phyloP scores from a whole-genome alignment of 768 basidiomycete species.

The Cyclocybe cylindracea region DNA sequence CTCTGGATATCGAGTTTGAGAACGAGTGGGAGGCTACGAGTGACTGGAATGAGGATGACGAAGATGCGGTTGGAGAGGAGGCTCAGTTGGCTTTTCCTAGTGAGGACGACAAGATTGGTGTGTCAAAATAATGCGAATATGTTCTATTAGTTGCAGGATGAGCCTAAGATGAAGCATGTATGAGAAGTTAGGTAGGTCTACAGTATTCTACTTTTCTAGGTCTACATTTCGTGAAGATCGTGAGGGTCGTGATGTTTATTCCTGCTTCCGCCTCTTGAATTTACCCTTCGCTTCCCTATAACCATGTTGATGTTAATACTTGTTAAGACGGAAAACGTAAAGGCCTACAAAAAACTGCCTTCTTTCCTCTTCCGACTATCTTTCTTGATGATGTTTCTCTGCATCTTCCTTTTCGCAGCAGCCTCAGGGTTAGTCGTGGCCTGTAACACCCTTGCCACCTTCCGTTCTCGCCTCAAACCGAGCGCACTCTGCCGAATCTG shows the following conservation, averaged over 20 bases:
- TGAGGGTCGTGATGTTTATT: constrained; percentile 13
- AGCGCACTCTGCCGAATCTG: constrained; percentile 73
- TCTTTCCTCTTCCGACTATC: constrained; percentile 81
- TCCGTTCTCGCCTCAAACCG: constrained; percentile 70
- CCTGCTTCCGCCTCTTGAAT: constrained; percentile 45
- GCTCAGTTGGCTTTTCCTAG: constrained; percentile 69
- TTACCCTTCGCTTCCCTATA: constrained; percentile 51
- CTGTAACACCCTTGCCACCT: constrained; percentile 59
- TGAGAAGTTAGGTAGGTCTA: too few species aligned
- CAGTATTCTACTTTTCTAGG: too few species aligned
- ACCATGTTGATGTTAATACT: not conserved
- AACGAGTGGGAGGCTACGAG: constrained; percentile 90
- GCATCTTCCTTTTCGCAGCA: constrained; percentile 73
- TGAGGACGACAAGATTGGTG: constrained; percentile 12
- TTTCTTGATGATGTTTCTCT: constrained; percentile 76
- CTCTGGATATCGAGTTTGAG: constrained; percentile 80
- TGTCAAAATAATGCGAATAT: too few species aligned
- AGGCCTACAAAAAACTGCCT: constrained; percentile 15
- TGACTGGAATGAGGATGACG: constrained; percentile 90
- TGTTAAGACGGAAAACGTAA: not conserved
- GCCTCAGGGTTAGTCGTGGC: constrained; percentile 72
- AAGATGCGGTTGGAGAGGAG: constrained; percentile 73
- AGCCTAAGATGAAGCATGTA: too few species aligned
- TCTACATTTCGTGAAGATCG: too few species aligned
- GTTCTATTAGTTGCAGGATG: too few species aligned